Evolutionary conservation across 768 basidiomycete species (phyloP).

Genomic region (Lactarius deliciosus): DNA sequence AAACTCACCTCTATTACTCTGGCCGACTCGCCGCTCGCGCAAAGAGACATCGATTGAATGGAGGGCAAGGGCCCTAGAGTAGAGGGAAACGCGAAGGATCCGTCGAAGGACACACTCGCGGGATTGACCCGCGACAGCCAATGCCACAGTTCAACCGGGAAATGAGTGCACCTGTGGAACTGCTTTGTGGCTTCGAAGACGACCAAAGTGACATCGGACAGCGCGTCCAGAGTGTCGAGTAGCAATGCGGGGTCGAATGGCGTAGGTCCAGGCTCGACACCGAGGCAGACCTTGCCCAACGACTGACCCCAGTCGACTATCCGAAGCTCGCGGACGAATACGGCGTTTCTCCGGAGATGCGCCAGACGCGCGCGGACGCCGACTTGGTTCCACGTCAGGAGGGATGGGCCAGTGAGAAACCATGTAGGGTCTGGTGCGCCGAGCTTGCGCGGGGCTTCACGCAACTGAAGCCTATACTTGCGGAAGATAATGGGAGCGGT

Average conservation of each 20-base stretch:
- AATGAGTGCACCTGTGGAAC: neutral
- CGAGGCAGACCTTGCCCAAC: neutral
- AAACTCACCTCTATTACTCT: constrained; percentile 4
- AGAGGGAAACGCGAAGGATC: constrained; percentile 1
- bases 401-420: constrained; percentile 1
- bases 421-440: neutral
- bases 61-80: neutral
- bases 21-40: neutral
- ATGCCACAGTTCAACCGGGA: constrained; percentile 6
- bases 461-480: constrained; percentile 10
- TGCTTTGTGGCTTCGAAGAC: neutral
- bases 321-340: constrained; percentile 13
- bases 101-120: constrained; percentile 1
- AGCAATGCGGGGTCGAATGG: constrained; percentile 1
- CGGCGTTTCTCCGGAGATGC: constrained; percentile 5
- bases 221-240: neutral
- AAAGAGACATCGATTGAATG: neutral
- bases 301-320: constrained; percentile 6
- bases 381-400: constrained; percentile 2
- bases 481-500: neutral
- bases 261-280: neutral
- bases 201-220: constrained; percentile 5
- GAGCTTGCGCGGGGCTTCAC: neutral
- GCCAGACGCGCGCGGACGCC: neutral
- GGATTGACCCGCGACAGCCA: constrained; percentile 5